Base-by-base conservation (phyloP, 192 early-diverging fungal genomes). In the Umbelopsis sp. region DNA sequence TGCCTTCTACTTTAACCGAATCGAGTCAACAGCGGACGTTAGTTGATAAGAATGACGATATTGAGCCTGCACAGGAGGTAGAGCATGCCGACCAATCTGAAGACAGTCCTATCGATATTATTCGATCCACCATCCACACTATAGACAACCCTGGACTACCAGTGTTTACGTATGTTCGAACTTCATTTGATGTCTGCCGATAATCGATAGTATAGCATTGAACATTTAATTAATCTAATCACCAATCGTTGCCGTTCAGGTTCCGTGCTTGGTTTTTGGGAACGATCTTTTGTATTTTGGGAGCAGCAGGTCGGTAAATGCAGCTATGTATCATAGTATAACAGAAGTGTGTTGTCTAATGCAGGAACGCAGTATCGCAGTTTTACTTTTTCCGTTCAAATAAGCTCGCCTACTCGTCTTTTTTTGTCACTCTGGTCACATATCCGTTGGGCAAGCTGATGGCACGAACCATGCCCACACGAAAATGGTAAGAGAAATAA, bases 331-430 rank as follows among this genome's bases (percentile, higher is more conserved):
- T 6, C 37, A 41, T 9, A 6, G 37, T 41, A 41, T 30, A 30
- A 30, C 27, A 30, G 27, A 3, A 30, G 27, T 3, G 27, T 30
- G 27, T 30, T 30, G 27, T 30, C 27, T 30, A 30, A 30, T 30
- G 3, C 3, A 30, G 1, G 27, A 30, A 13, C 13, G 0, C 8
- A 55, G 52, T 55, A n/a, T 69, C 67, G 3, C 49, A 69, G 51
- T 69, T 69, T 22, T 69, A 69, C 45, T 69, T 53, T 35, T 70
- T 70, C 45, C 49, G 52, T 10, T 61, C 52, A 0, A 70, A 70
- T 46, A 4, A 50, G 13, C 37, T 70, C 5, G 21, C 27, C 15
- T 55, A 55, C 30, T 51, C 50, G 13, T 70, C 69, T 2, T 70
- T 70, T 44, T 70, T 70, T 61, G 52, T 70, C 41, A 55, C 50